Evolutionary conservation across 805 yeast species (phyloP).

Genomic region (Kodamaea sagamina): DNA sequence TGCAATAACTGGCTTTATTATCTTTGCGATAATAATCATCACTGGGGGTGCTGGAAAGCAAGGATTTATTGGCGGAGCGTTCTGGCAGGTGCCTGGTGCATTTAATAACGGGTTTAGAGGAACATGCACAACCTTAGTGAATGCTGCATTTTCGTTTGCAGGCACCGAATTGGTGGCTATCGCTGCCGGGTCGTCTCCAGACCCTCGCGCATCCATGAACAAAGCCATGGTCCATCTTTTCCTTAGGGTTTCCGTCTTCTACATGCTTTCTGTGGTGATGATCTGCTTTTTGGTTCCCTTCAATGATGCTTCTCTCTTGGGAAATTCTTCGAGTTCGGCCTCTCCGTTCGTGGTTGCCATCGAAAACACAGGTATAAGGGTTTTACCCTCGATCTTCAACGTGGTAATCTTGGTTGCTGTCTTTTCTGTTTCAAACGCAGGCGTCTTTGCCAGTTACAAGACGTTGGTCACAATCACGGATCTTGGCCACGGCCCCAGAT

Average conservation of each 20-base stretch:
- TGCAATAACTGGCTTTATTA: conserved; percentile 32
- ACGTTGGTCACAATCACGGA: conserved; percentile 56
- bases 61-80: conserved; percentile 46
- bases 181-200: conserved; percentile 58
- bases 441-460: conserved; percentile 72
- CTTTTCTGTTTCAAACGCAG: conserved; percentile 48
- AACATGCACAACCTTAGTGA: conserved; percentile 28
- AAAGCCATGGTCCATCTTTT: conserved; percentile 62
- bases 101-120: conserved; percentile 45
- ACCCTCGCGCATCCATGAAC: conserved; percentile 60
- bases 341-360: conserved; percentile 85
- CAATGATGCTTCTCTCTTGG: conserved; percentile 33
- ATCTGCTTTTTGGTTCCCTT: conserved; percentile 41
- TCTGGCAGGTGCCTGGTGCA: conserved; percentile 52
- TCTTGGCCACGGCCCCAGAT: conserved; percentile 48
- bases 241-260: conserved; percentile 47
- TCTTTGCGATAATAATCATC: conserved; percentile 37
- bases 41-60: conserved; percentile 40
- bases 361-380: conserved; percentile 62
- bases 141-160: conserved; percentile 28
- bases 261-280: conserved; percentile 41
- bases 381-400: conserved; percentile 75
- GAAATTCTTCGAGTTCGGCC: conserved; percentile 33
- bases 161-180: conserved; percentile 58
- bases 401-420: conserved; percentile 71